phyloP scores from a whole-genome alignment of 306 rosid species.

The Arachis hypogaea region DNA sequence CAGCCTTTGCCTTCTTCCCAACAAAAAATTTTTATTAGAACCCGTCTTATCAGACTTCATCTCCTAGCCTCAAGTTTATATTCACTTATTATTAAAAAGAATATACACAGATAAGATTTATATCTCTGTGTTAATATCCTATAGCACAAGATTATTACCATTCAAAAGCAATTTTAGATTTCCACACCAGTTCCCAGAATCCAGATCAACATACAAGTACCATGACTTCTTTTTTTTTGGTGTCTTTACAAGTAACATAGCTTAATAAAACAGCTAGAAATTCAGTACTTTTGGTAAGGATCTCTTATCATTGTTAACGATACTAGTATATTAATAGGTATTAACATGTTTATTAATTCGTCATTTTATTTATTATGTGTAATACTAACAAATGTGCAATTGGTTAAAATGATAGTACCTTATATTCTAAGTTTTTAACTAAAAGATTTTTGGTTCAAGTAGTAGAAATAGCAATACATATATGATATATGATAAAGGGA shows the following conservation, averaged over 20 bases:
- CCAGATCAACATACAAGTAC: slow-evolving; percentile 30
- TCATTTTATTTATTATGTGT: no score
- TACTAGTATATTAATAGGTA: no score
- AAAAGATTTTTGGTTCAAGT: no score
- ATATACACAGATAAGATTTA: background rate
- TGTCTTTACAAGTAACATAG: slow-evolving; percentile 10
- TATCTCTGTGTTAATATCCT: background rate
- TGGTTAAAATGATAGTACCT: no score
- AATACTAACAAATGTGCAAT: no score
- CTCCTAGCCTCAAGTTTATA: slow-evolving; percentile 24
- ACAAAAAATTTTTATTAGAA: no score
- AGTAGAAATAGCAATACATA: no score
- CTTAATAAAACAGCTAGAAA: slow-evolving; percentile 7
- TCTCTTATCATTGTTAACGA: no score
- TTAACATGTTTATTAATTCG: no score
- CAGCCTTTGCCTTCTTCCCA: no score
- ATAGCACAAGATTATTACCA: slow-evolving; percentile 21
- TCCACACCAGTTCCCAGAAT: slow-evolving; percentile 1
- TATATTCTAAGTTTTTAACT: no score
- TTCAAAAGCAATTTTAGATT: background rate
- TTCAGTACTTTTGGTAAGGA: background rate
- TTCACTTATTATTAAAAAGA: slow-evolving; percentile 9
- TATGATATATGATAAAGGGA: no score
- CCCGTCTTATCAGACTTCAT: slow-evolving; percentile 2
- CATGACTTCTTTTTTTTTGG: background rate